phyloP scores from a whole-genome alignment of 495 filamentous ascomycete genomes.

The Penicillium ucsense region DNA sequence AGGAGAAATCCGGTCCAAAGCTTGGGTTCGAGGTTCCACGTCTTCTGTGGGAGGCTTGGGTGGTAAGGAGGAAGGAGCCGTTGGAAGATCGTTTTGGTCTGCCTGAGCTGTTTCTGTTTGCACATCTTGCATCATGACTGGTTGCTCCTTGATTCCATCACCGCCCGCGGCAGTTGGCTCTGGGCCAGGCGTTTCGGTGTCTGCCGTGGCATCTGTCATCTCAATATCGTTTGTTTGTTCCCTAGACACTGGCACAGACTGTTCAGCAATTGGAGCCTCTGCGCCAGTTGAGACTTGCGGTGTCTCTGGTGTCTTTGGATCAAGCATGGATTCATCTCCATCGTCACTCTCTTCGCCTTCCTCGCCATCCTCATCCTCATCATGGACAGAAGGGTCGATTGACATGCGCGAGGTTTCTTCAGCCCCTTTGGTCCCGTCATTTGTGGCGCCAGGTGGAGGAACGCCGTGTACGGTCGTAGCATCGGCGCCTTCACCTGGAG shows the following conservation, averaged over 20 bases:
- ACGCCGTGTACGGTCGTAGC: constrained; percentile 25
- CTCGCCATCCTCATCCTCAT: constrained; percentile 31
- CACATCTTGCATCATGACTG: neutral
- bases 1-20: neutral
- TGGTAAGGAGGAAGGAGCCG: constrained; percentile 1
- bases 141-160: neutral
- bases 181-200: constrained; percentile 13
- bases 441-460: constrained; percentile 11
- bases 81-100: neutral
- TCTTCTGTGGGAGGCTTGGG: constrained; percentile 2
- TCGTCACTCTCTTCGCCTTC: constrained; percentile 48
- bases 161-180: constrained; percentile 8
- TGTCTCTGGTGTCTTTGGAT: constrained; percentile 38
- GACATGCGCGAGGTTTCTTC: constrained; percentile 27
- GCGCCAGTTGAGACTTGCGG: constrained; percentile 16
- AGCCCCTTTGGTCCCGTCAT: constrained; percentile 17
- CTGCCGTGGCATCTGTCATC: constrained; percentile 17
- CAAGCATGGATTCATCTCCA: constrained; percentile 47
- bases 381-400: constrained; percentile 34
- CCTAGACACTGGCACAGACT: constrained; percentile 9
- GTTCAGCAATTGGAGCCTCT: constrained; percentile 9
- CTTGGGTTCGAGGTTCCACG: neutral
- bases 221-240: constrained; percentile 17
- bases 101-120: constrained; percentile 2
- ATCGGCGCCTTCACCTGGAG: constrained; percentile 33